Evolutionary conservation across 1,284 basidiomycete genomes (phyloP).

Genomic region (Wolfiporia cocos): DNA sequence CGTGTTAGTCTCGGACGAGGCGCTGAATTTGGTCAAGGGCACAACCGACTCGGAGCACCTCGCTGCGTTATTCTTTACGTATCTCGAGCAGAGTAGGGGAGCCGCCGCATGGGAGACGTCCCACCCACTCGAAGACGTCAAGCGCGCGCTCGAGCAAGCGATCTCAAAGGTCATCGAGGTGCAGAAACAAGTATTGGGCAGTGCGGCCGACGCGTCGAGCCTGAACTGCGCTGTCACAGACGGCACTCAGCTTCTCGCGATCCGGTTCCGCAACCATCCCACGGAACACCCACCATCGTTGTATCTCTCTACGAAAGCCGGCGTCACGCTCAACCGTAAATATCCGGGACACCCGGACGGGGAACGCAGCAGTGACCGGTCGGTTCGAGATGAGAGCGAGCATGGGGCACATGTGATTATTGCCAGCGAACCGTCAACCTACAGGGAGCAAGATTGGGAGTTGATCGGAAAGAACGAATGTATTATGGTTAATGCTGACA

Average conservation of each 20-base stretch:
- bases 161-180: constrained; percentile 22
- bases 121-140: constrained; percentile 27
- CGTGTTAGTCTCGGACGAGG: constrained; percentile 19
- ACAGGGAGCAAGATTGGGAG: constrained; percentile 26
- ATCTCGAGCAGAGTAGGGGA: constrained; percentile 24
- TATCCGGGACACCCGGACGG: constrained; percentile 32
- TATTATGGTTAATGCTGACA: constrained; percentile 26
- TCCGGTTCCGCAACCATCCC: constrained; percentile 29
- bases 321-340: constrained; percentile 31
- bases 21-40: constrained; percentile 25
- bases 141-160: constrained; percentile 24
- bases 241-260: constrained; percentile 26
- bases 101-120: constrained; percentile 20
- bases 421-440: constrained; percentile 32
- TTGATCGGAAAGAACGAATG: constrained; percentile 28
- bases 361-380: constrained; percentile 16
- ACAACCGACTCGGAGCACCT: constrained; percentile 35
- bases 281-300: constrained; percentile 30
- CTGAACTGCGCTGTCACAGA: constrained; percentile 30
- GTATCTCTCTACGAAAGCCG: constrained; percentile 31
- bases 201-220: constrained; percentile 19
- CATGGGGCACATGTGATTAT: constrained; percentile 31
- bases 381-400: constrained; percentile 19
- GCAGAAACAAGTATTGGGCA: constrained; percentile 16
- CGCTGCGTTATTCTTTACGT: constrained; percentile 31